Base-by-base conservation (phyloP, 192 early-diverging fungal genomes). In the Backusella liffmaniae region DNA sequence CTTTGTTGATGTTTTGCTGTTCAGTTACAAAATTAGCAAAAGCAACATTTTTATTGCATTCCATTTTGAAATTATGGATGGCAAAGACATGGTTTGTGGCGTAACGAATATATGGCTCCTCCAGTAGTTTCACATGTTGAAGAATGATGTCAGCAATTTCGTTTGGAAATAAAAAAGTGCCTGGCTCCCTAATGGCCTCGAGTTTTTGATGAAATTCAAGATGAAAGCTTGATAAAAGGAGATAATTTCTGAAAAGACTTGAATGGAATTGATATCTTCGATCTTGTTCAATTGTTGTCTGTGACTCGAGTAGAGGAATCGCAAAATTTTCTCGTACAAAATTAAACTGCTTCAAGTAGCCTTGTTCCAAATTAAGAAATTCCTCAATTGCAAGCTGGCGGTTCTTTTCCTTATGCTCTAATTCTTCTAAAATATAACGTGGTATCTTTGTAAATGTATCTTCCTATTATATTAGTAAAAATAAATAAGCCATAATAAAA, bases 81-180 rank as follows among this genome's bases (percentile, higher is more conserved):
- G 67, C 67, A 18, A 37, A 35, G 34, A 69, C 67, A 69, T 69
- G 67, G 13, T 69, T 69, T n/a, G 67, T 39, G 21, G 67, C 67
- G 67, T 69, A 69, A 10, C 67, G 67, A 69, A 69, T 21, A 8
- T 69, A 69, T 3, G 67, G 67, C 4, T 69, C 67, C 7, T 39
- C n/a, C 3, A 69, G 21, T 3, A 41, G 6, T 37, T 37, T 69
- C 35, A 69, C 34, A 69, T 69, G 67, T 1, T 39, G 34, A 23
- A 69, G 37, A 18, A 69, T 12, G 15, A 37, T 36, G 12, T 69
- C 35, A 41, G 35, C 67, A 10, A 69, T 12, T 10, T 23, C 18
- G 6, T 69, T 69, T 21, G 67, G 34, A 26, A 69, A 69, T 12
- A 69, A 21, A 69, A 41, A 37, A 39, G 34, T 9, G 7, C 35